Conservation (phyloP, 768 basidiomycete species). For the Auriscalpium microsporum region DNA sequence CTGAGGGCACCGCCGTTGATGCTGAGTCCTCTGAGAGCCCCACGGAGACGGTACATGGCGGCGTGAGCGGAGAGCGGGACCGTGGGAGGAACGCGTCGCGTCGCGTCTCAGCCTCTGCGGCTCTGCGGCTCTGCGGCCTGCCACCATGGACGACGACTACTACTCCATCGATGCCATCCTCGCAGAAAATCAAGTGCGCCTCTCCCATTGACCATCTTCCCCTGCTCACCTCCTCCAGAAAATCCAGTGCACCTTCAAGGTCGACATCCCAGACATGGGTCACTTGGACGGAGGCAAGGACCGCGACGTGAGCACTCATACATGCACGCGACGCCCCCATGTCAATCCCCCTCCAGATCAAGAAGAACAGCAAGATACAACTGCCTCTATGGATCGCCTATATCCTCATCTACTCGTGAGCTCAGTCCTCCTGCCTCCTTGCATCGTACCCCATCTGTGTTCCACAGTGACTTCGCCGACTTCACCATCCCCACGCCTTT, state of each 20-base stretch:
- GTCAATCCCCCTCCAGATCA: slow-evolving; percentile 47
- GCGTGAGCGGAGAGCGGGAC: neutral
- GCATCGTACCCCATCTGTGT: neutral
- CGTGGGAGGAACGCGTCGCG: neutral
- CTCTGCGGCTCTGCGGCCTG: no score
- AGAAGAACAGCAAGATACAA: slow-evolving; percentile 64
- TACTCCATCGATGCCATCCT: slow-evolving; percentile 88
- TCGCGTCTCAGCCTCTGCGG: neutral
- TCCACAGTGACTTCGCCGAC: slow-evolving; percentile 76
- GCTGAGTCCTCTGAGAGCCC: no score
- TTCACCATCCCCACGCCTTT: slow-evolving; percentile 79
- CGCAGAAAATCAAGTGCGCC: slow-evolving; percentile 78
- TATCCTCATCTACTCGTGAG: slow-evolving; percentile 68
- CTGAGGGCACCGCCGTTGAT: no score
- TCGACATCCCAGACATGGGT: slow-evolving; percentile 77
- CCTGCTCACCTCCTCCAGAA: slow-evolving; percentile 41
- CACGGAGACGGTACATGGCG: neutral
- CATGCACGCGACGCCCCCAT: neutral
- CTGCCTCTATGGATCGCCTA: slow-evolving; percentile 90
- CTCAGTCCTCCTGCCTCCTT: neutral
- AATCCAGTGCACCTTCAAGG: slow-evolving; percentile 88
- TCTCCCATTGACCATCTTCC: neutral
- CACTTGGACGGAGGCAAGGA: slow-evolving; percentile 84
- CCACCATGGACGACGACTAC: slow-evolving; percentile 80
- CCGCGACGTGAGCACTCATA: slow-evolving; percentile 46